Evolutionary conservation across 1,284 basidiomycete species (phyloP).

Genomic region (Microbotryum lychnidis-dioicae): DNA sequence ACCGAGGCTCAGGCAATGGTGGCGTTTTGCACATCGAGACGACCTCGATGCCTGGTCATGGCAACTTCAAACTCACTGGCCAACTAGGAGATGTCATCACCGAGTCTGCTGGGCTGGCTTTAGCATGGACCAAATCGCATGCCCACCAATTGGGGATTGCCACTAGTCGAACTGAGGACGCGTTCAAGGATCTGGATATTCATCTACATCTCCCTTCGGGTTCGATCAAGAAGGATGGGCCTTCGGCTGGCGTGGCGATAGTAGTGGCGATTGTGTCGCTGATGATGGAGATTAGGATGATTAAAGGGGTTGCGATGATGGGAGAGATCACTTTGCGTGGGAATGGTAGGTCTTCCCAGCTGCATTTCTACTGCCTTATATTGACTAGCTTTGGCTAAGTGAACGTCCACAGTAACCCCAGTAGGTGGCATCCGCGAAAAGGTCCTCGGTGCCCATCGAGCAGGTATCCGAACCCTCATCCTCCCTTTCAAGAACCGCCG

Average conservation of each 20-base stretch:
- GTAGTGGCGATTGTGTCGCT: conserved; percentile 59
- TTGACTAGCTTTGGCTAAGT: background rate
- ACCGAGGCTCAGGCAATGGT: conserved; percentile 65
- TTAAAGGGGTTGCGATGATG: conserved; percentile 58
- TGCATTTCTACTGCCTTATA: conserved; percentile 54
- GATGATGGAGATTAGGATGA: conserved; percentile 18
- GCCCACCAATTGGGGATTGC: conserved; percentile 73
- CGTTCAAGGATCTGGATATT: conserved; percentile 67
- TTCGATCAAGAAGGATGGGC: conserved; percentile 83
- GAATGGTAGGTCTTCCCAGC: conserved; percentile 63
- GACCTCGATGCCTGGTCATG: conserved; percentile 27
- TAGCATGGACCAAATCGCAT: conserved; percentile 62
- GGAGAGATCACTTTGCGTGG: conserved; percentile 63
- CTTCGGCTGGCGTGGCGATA: conserved; percentile 81
- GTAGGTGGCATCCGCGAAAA: conserved; percentile 79
- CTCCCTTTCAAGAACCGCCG: conserved; percentile 73
- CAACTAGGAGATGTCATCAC: conserved; percentile 63
- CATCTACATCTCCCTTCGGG: conserved; percentile 80
- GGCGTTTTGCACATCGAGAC: conserved; percentile 54
- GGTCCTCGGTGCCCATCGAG: conserved; percentile 72
- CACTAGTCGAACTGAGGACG: conserved; percentile 57
- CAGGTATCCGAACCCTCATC: conserved; percentile 69
- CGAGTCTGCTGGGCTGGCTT: conserved; percentile 75
- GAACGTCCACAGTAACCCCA: conserved; percentile 50
- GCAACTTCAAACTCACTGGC: conserved; percentile 29